Evolutionary conservation across 2,329 filamentous ascomycete species (phyloP).

Genomic region (Phialophora tarda): DNA sequence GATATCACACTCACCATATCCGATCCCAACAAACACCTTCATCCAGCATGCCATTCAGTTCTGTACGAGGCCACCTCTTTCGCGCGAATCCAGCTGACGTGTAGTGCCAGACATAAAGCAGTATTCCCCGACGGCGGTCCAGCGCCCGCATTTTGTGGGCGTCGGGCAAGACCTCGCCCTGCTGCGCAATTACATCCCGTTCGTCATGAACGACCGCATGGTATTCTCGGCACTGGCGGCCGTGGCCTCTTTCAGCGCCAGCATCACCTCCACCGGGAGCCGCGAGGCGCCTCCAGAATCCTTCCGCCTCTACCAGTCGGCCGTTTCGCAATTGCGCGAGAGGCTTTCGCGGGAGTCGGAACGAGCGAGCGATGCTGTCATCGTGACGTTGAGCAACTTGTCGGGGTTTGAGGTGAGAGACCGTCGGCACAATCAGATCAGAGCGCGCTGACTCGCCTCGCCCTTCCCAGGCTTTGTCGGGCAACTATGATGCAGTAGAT

Average conservation of each 20-base stretch:
- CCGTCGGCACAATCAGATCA: neutral
- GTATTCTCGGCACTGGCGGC: conserved; percentile 23
- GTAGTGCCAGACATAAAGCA: conserved; percentile 20
- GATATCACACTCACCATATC: conserved; percentile 7
- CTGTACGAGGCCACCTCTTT: conserved; percentile 8
- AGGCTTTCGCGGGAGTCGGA: conserved; percentile 22
- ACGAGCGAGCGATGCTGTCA: conserved; percentile 23
- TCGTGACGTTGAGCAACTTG: conserved; percentile 25
- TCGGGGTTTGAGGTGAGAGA: conserved; percentile 26
- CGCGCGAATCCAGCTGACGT: conserved; percentile 1
- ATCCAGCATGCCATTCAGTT: conserved; percentile 22
- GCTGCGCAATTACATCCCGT: conserved; percentile 28
- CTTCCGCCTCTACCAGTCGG: conserved; percentile 23
- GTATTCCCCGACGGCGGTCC: conserved; percentile 22
- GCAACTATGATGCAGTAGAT: conserved; percentile 28
- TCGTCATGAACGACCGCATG: conserved; percentile 29
- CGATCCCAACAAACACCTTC: conserved; percentile 13
- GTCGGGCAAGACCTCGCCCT: conserved; percentile 23
- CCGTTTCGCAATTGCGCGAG: conserved; percentile 25
- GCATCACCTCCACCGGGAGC: conserved; percentile 25
- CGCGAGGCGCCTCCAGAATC: conserved; percentile 23
- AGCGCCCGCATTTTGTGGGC: conserved; percentile 25
- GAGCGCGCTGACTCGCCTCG: neutral
- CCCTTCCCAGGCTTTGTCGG: conserved; percentile 22
- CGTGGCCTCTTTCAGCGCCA: conserved; percentile 22